Conservation (phyloP, 768 basidiomycete species). For the Leccinum barrowsii region DNA sequence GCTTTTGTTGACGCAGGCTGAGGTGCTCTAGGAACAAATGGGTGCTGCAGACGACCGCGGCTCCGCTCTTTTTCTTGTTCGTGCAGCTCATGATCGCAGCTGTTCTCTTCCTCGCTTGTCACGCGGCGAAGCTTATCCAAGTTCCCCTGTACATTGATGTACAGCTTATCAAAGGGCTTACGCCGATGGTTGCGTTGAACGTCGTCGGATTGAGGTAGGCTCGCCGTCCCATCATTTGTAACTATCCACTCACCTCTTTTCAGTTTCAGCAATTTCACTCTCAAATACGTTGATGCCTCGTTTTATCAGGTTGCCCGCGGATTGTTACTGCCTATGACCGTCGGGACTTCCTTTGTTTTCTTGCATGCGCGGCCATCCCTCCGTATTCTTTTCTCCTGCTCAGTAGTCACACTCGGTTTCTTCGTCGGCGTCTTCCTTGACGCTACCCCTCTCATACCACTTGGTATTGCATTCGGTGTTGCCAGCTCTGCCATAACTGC, state of each 20-base stretch:
- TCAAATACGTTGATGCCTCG: constrained; percentile 92
- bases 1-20: constrained; percentile 15
- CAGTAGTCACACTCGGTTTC: constrained; percentile 87
- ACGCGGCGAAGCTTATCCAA: constrained; percentile 61
- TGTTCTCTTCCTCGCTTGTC: constrained; percentile 63
- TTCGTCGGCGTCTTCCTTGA: constrained; percentile 86
- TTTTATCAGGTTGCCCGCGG: constrained; percentile 97
- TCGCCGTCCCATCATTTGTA: background rate
- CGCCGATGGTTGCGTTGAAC: constrained; percentile 72
- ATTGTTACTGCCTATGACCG: constrained; percentile 90
- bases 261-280: constrained; percentile 86
- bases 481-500: constrained; percentile 84
- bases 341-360: constrained; percentile 77
- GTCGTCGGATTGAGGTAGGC: constrained; percentile 77
- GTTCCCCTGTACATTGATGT: constrained; percentile 62
- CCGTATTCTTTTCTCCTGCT: constrained; percentile 70
- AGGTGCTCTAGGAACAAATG: constrained; percentile 71
- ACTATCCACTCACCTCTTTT: background rate
- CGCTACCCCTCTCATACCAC: constrained; percentile 48
- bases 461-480: constrained; percentile 80
- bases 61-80: constrained; percentile 86
- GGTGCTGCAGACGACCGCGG: constrained; percentile 72
- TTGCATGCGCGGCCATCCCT: constrained; percentile 75
- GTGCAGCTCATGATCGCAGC: constrained; percentile 79
- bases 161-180: constrained; percentile 66